Conservation (phyloP, 768 basidiomycete species). For the Mycena venus region DNA sequence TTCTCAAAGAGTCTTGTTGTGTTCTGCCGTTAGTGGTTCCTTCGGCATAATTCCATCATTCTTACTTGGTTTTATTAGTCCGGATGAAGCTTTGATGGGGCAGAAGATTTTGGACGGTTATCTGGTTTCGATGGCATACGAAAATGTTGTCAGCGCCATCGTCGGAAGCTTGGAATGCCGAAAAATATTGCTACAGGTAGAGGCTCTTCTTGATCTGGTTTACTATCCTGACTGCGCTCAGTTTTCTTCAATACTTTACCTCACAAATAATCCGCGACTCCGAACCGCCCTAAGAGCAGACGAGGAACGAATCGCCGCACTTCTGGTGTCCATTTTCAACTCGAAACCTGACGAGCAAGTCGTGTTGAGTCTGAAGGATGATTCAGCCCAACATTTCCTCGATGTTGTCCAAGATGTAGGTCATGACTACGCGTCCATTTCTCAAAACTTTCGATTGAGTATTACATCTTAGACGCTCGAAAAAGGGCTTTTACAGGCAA, state of each 20-base stretch:
- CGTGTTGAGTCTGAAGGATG: background rate
- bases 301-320: background rate
- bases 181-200: slow-evolving; percentile 13
- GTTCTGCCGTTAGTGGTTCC: too few species aligned
- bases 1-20: too few species aligned
- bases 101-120: background rate
- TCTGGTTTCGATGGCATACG: background rate
- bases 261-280: background rate
- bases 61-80: too few species aligned
- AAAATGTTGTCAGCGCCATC: slow-evolving; percentile 8
- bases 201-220: background rate
- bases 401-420: slow-evolving; percentile 13
- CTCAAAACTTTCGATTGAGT: background rate
- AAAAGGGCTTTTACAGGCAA: background rate
- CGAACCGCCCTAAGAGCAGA: background rate
- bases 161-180: slow-evolving; percentile 15
- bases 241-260: background rate
- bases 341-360: background rate
- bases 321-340: background rate
- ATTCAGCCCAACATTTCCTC: slow-evolving; percentile 13
- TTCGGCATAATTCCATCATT: too few species aligned
- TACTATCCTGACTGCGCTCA: background rate
- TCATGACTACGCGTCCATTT: background rate
- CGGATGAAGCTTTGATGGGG: too few species aligned
- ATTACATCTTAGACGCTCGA: background rate